These are phyloP conservation scores for Hypomontagnella monticulosa DNA, from an alignment of 495 filamentous ascomycete genomes.

Conservation along the genomic window DNA sequence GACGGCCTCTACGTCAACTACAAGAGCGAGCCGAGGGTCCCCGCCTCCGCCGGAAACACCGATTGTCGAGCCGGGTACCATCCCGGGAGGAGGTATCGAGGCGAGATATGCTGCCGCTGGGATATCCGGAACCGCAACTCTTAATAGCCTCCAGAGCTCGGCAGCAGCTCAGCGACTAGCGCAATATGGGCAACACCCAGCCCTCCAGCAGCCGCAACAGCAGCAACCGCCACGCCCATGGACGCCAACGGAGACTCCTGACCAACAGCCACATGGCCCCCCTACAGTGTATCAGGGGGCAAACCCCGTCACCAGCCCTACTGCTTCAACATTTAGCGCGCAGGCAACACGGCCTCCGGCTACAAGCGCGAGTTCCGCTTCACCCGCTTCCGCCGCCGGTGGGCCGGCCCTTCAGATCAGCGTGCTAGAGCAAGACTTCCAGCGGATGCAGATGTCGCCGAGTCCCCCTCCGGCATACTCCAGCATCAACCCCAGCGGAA, in stretches of 20 bases:
- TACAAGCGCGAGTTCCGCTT: slow-evolving; percentile 33
- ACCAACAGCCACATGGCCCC: slow-evolving; percentile 87
- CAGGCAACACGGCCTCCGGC: slow-evolving; percentile 45
- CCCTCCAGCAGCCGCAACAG: slow-evolving; percentile 59
- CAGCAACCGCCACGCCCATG: slow-evolving; percentile 75
- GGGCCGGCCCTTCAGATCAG: slow-evolving; percentile 58
- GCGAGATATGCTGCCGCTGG: slow-evolving; percentile 88
- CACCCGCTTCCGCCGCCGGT: slow-evolving; percentile 21
- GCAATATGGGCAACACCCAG: slow-evolving; percentile 68
- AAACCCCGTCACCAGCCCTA: slow-evolving; percentile 59
- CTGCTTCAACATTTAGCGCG: slow-evolving; percentile 45
- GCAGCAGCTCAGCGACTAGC: slow-evolving; percentile 80
- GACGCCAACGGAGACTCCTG: slow-evolving; percentile 95
- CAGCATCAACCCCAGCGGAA: slow-evolving; percentile 68
- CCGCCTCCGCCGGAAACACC: slow-evolving; percentile 96
- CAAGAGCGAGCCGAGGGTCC: slow-evolving; percentile 88
- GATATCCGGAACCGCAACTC: slow-evolving; percentile 83
- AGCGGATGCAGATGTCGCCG: slow-evolving; percentile 82
- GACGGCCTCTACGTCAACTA: slow-evolving; percentile 91
- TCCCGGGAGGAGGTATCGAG: slow-evolving; percentile 82
- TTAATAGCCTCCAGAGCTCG: slow-evolving; percentile 80
- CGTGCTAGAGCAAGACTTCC: slow-evolving; percentile 86
- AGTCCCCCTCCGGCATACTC: slow-evolving; percentile 95
- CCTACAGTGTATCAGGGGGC: slow-evolving; percentile 92
- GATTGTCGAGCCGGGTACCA: slow-evolving; percentile 74